Percentiles rank a stretch among this genome's conserved stretches.
Evolutionary conservation across 805 yeast species (phyloP).

Genomic region (Yarrowia sp.): DNA sequence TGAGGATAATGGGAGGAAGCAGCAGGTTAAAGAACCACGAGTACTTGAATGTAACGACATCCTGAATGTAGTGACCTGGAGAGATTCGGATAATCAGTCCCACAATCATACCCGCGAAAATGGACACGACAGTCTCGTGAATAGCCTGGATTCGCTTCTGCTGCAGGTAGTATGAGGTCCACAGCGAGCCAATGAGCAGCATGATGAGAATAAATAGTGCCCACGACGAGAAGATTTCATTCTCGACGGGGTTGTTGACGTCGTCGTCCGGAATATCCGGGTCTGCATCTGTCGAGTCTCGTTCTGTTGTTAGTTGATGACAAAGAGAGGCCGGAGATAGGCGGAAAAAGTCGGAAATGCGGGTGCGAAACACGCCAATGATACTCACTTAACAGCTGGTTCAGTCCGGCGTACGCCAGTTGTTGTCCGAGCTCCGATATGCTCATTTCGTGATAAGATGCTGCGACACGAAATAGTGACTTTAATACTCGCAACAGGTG

Average conservation of each 20-base stretch:
- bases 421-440: conserved; percentile 24
- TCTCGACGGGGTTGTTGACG: conserved; percentile 78
- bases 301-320: conserved; percentile 28
- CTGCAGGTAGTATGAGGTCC: conserved; percentile 93
- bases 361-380: too few species aligned
- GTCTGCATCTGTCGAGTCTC: conserved; percentile 43
- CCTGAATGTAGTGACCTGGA: conserved; percentile 97
- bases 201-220: conserved; percentile 84
- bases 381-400: conserved; percentile 11
- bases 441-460: conserved; percentile 6
- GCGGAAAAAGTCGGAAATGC: neutral
- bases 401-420: conserved; percentile 24
- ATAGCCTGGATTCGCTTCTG: conserved; percentile 88
- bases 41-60: conserved; percentile 91
- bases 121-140: conserved; percentile 96
- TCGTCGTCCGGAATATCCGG: conserved; percentile 46
- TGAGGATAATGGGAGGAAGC: conserved; percentile 92
- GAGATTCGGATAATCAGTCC: conserved; percentile 85
- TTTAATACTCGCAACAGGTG: conserved; percentile 24
- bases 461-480: conserved; percentile 8
- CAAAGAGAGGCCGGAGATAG: conserved; percentile 4
- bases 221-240: conserved; percentile 97
- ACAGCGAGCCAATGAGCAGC: conserved; percentile 79
- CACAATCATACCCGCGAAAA: conserved; percentile 94
- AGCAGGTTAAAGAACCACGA: conserved; percentile 90